Evolutionary conservation across 1,284 basidiomycete species (phyloP).

Genomic region (Malassezia nana): DNA sequence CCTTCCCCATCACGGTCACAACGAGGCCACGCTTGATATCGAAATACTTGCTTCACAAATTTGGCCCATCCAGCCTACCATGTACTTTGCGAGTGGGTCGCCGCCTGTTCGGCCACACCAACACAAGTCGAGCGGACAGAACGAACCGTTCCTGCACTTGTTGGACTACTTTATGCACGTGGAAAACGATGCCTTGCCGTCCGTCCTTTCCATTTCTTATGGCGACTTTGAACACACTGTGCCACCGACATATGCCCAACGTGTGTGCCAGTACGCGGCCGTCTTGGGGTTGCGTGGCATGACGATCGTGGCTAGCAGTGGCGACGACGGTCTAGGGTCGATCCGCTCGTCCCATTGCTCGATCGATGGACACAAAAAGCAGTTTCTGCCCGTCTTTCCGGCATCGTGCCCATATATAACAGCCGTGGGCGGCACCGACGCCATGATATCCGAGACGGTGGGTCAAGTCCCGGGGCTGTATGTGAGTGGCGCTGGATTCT

Average conservation of each 20-base stretch:
- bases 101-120: constrained; percentile 55
- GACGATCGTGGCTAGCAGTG: constrained; percentile 60
- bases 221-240: constrained; percentile 54
- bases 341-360: constrained; percentile 52
- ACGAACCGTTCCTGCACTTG: constrained; percentile 61
- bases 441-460: constrained; percentile 41
- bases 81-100: constrained; percentile 52
- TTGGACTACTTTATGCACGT: constrained; percentile 55
- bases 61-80: constrained; percentile 59
- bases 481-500: constrained; percentile 62
- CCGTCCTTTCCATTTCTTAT: constrained; percentile 56
- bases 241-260: constrained; percentile 57
- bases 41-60: constrained; percentile 59
- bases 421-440: constrained; percentile 56
- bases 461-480: constrained; percentile 49
- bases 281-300: constrained; percentile 56
- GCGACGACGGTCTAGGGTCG: constrained; percentile 59
- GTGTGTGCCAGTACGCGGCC: constrained; percentile 59
- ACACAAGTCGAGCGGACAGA: constrained; percentile 45
- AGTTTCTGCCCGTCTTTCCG: constrained; percentile 64
- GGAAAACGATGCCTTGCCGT: constrained; percentile 53
- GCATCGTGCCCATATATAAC: constrained; percentile 58
- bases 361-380: constrained; percentile 38
- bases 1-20: constrained; percentile 46
- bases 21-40: constrained; percentile 61